Conservation (phyloP, 2,329 filamentous ascomycete species). For the Aureobasidium uvarum region DNA sequence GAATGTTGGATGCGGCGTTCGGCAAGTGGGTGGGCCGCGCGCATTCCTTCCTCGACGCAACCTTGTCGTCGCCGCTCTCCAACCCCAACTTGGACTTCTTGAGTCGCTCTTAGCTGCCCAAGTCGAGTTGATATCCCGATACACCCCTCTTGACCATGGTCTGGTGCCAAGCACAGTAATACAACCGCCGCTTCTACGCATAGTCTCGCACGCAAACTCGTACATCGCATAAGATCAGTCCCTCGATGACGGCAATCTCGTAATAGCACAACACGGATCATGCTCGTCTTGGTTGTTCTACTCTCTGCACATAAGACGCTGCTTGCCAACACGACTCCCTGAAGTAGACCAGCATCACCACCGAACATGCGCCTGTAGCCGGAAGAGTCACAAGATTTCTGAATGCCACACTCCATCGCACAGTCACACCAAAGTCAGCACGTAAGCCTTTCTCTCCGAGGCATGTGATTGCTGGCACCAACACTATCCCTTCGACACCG, state of each 20-base stretch:
- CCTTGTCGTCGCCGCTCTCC: constrained; percentile 7
- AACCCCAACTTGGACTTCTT: constrained; percentile 1
- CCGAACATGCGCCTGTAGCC: constrained; percentile 19
- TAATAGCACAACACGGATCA: constrained; percentile 7
- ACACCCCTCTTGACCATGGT: neutral
- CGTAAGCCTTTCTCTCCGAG: constrained; percentile 12
- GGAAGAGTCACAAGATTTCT: constrained; percentile 10
- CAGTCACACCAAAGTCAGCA: constrained; percentile 21
- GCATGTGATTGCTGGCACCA: constrained; percentile 19
- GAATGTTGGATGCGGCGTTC: constrained; percentile 1
- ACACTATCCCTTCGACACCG: neutral
- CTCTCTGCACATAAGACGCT: neutral
- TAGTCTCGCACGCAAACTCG: neutral
- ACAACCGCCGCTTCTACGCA: neutral
- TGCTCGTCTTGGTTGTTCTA: constrained; percentile 14
- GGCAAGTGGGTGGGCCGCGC: constrained; percentile 14
- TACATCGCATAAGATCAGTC: neutral
- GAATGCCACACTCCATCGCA: constrained; percentile 15
- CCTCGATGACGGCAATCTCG: constrained; percentile 6
- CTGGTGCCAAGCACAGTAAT: constrained; percentile 9
- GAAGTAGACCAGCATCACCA: neutral
- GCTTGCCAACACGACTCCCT: constrained; percentile 13
- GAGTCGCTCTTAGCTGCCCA: neutral
- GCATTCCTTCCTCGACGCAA: constrained; percentile 13
- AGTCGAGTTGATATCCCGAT: neutral